Evolutionary conservation across 2,329 filamentous ascomycete genomes (phyloP), one percentile per base, ranked within the genome.

Genomic region (Aspergillus sp.): DNA sequence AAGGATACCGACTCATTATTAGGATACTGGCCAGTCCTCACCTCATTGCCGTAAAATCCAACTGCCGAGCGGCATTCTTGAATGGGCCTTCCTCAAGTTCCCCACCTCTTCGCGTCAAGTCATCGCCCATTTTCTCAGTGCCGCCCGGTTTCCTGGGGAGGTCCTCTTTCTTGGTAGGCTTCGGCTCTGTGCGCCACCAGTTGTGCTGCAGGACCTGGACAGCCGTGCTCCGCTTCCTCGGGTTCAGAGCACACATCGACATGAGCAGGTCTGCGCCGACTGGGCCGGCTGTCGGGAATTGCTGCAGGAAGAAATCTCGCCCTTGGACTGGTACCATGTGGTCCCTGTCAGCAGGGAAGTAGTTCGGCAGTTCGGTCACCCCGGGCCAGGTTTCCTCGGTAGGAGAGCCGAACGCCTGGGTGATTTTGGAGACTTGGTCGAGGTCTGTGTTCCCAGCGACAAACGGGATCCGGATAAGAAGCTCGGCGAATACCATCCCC

Each of bases 301-400:
- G 75, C 33, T 69, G 66, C 52, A 81, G 69, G 67, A 85, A 95
- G 52, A 81, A 80, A 35, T 82, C 78, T 40, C 74, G 73, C 1
- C 76, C 75, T 41, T 75, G 73, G 14, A 72, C 44, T 1, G 59
- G 85, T 47, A 47, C 75, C 66, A 63, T 43, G 40, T 77, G 70
- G 35, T 64, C 58, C 35, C 74, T 51, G 40, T 75, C 73, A 1
- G 80, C 72, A 1, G 82, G 73, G n/a, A 86, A 75, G 60, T 91
- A 98, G 38, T 80, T 80, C 10, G 79, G 77, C 8, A 98, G 68
- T 42, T 77, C 77, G 4, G 78, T 78, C 5, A 98, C 88, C 16
- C 89, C 89, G 1, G 91, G 88, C 91, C 91, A 98, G 55, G 86
- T 89, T 11, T 91, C 84, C 55, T 98, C 91, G 4, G 78, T 91